These are phyloP conservation scores for Cryptococcus floricola DNA, from an alignment of 1,284 basidiomycete genomes.

Conservation along the genomic window DNA sequence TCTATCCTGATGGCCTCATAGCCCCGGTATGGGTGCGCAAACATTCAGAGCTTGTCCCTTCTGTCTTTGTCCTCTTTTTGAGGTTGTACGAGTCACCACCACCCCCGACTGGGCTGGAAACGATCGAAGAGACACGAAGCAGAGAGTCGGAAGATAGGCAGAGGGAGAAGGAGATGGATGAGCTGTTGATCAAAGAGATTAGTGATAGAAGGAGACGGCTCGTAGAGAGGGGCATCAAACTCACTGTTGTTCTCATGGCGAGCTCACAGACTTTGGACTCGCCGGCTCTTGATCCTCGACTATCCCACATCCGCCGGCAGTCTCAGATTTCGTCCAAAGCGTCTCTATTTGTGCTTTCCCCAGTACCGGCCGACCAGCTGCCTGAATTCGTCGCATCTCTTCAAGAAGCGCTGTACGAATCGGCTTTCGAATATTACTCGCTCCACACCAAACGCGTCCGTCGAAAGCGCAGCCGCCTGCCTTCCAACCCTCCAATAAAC, in stretches of 20 bases:
- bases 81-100: conserved; percentile 64
- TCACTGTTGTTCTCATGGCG: conserved; percentile 92
- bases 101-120: conserved; percentile 9
- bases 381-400: conserved; percentile 77
- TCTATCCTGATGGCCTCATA: conserved; percentile 90
- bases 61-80: conserved; percentile 86
- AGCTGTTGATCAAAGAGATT: conserved; percentile 72
- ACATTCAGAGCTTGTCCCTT: conserved; percentile 83
- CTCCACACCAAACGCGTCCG: conserved; percentile 86
- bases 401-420: conserved; percentile 79
- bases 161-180: conserved; percentile 68
- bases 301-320: conserved; percentile 80
- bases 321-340: conserved; percentile 86
- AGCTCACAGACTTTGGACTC: conserved; percentile 80
- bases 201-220: conserved; percentile 70
- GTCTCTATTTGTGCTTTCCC: conserved; percentile 88
- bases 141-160: conserved; percentile 44
- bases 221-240: conserved; percentile 81
- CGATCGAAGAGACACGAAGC: conserved; percentile 14
- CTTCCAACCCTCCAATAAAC: conserved; percentile 56
- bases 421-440: conserved; percentile 87
- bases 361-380: conserved; percentile 75
- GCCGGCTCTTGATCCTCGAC: conserved; percentile 69
- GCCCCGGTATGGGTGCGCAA: conserved; percentile 97
- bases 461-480: conserved; percentile 72